Conservation (phyloP, 495 filamentous ascomycete species). For the Aspergillus incahuasiensis region DNA sequence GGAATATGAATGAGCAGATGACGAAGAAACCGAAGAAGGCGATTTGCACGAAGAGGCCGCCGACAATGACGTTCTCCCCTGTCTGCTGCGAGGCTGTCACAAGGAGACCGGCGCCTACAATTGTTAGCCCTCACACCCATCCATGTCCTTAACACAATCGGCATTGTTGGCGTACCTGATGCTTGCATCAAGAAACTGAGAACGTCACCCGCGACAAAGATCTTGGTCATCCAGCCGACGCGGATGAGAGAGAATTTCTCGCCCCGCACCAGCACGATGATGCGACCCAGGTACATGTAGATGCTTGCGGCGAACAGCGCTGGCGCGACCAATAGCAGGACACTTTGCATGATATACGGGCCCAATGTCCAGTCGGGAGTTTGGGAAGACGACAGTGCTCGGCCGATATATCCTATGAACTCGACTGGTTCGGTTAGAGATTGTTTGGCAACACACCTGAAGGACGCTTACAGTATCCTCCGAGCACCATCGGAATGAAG, state of each 20-base stretch:
- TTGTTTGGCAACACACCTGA: neutral
- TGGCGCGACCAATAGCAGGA: conserved; percentile 45
- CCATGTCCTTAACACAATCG: neutral
- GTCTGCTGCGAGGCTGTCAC: conserved; percentile 10
- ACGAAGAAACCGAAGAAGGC: conserved; percentile 52
- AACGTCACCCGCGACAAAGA: conserved; percentile 34
- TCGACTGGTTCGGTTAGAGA: conserved; percentile 24
- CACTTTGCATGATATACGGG: conserved; percentile 45
- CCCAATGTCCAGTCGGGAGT: conserved; percentile 22
- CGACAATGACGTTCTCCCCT: conserved; percentile 38
- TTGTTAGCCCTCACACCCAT: neutral
- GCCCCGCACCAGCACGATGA: conserved; percentile 39
- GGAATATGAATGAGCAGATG: conserved; percentile 39
- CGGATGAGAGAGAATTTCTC: conserved; percentile 35
- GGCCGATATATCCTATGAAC: conserved; percentile 34
- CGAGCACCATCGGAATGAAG: conserved; percentile 49
- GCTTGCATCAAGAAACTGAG: conserved; percentile 38
- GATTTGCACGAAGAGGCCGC: conserved; percentile 45
- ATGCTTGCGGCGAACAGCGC: conserved; percentile 51
- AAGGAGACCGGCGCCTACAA: conserved; percentile 30
- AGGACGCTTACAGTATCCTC: conserved; percentile 43
- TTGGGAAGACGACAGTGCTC: conserved; percentile 28
- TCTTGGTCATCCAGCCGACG: conserved; percentile 44
- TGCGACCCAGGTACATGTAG: conserved; percentile 52
- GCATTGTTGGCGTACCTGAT: conserved; percentile 16